Percentiles rank a stretch among this genome's conserved stretches.
Conservation (phyloP, 1,139 yeast species). For the Debaryomyces psychrophilus region DNA sequence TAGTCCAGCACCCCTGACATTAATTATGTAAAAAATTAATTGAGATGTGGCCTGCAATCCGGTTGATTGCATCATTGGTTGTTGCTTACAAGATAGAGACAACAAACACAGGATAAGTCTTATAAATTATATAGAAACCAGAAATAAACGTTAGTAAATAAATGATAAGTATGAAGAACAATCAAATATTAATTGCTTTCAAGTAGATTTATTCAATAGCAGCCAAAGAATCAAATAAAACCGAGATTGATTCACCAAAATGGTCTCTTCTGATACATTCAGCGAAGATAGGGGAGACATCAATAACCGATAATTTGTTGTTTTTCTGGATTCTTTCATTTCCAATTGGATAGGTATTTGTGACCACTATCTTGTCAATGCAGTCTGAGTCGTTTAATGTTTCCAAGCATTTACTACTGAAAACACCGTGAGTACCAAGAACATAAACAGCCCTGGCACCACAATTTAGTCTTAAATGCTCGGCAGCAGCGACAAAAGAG, state of each 20-base stretch:
- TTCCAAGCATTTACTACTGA: conserved; percentile 84
- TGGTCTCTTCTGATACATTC: conserved; percentile 99
- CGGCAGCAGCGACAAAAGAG: conserved; percentile 95
- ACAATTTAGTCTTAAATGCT: conserved; percentile 90
- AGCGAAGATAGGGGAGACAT: conserved; percentile 92
- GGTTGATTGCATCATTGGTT: conserved; percentile 62
- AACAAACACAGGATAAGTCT: conserved; percentile 1
- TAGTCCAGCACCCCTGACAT: conserved; percentile 48
- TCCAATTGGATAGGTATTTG: conserved; percentile 92
- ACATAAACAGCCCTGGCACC: conserved; percentile 92
- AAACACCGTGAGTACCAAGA: conserved; percentile 94
- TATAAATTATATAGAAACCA: conserved; percentile 6
- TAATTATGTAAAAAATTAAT: conserved; percentile 15
- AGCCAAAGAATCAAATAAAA: conserved; percentile 83
- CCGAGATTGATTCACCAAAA: conserved; percentile 94
- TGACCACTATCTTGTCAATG: conserved; percentile 88
- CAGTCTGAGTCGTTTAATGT: conserved; percentile 74
- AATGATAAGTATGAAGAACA: conserved; percentile 6
- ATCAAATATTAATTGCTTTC: conserved; percentile 1
- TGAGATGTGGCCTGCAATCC: conserved; percentile 60
- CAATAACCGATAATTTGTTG: conserved; percentile 79
- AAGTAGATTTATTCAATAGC: conserved; percentile 47
- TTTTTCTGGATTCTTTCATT: conserved; percentile 58
- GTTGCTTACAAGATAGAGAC: conserved; percentile 6
- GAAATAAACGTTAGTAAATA: background rate